phyloP scores from a whole-genome alignment of 106 monocot genomes.

The Phalaenopsis aphrodite region DNA sequence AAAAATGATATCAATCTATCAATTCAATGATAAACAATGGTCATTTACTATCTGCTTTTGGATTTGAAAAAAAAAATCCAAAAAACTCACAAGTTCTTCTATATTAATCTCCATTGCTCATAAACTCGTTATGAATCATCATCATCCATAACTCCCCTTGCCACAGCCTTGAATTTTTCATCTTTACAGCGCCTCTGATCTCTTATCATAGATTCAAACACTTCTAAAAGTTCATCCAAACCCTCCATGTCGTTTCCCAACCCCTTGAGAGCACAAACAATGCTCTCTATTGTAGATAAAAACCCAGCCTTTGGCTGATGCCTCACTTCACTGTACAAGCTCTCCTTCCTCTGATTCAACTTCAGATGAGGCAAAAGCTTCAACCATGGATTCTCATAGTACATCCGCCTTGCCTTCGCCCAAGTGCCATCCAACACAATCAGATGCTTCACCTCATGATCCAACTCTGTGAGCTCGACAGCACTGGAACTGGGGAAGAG shows the following conservation, averaged over 20 bases:
- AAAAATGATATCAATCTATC: background rate
- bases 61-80: constrained; percentile 4
- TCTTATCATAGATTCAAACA: constrained; percentile 76
- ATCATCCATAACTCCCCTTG: background rate
- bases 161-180: constrained; percentile 37
- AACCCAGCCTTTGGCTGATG: constrained; percentile 74
- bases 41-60: background rate
- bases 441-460: constrained; percentile 72
- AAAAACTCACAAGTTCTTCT: constrained; percentile 1
- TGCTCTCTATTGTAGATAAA: constrained; percentile 90
- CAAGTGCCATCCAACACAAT: constrained; percentile 89
- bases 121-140: background rate
- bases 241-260: constrained; percentile 45
- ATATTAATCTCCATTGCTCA: background rate
- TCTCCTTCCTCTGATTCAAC: constrained; percentile 38
- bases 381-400: constrained; percentile 91
- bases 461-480: constrained; percentile 21
- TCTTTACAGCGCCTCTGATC: constrained; percentile 79
- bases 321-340: constrained; percentile 87
- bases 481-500: constrained; percentile 58
- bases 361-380: constrained; percentile 67
- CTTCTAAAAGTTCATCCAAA: constrained; percentile 55
- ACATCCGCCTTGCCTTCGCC: constrained; percentile 82
- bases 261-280: constrained; percentile 61
- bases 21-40: background rate